Conservation (phyloP, 1,139 yeast genomes). For the Yamadazyma dushanensis region DNA sequence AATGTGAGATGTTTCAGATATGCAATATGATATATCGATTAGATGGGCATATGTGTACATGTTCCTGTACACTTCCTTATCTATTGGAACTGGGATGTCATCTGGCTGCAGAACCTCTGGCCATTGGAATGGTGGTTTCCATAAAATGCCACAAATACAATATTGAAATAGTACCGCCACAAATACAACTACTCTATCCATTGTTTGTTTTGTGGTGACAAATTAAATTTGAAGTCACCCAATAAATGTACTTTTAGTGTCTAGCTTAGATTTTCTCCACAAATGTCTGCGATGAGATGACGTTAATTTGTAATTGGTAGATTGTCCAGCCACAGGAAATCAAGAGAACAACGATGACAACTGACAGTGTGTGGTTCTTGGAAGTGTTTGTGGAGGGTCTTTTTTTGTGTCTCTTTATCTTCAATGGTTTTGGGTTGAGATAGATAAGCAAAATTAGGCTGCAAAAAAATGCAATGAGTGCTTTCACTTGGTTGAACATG, state of each 20-base stretch:
- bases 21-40: conserved; percentile 51
- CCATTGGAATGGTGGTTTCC: not conserved
- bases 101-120: too few species aligned
- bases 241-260: not conserved
- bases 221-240: too few species aligned
- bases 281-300: not conserved
- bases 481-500: too few species aligned
- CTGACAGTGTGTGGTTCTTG: not conserved
- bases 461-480: too few species aligned
- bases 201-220: too few species aligned
- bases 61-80: conserved; percentile 25
- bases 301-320: not conserved
- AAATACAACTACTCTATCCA: too few species aligned
- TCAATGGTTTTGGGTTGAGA: too few species aligned
- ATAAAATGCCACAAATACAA: too few species aligned
- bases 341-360: not conserved
- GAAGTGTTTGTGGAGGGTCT: too few species aligned
- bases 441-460: too few species aligned
- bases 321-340: not conserved
- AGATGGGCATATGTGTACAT: conserved; percentile 46
- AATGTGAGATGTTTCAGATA: conserved; percentile 35
- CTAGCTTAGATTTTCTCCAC: not conserved
- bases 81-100: conserved; percentile 13
- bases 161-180: too few species aligned
- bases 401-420: too few species aligned